Evolutionary conservation across 148 eudicot species (phyloP).

Genomic region (Spergularia marina): DNA sequence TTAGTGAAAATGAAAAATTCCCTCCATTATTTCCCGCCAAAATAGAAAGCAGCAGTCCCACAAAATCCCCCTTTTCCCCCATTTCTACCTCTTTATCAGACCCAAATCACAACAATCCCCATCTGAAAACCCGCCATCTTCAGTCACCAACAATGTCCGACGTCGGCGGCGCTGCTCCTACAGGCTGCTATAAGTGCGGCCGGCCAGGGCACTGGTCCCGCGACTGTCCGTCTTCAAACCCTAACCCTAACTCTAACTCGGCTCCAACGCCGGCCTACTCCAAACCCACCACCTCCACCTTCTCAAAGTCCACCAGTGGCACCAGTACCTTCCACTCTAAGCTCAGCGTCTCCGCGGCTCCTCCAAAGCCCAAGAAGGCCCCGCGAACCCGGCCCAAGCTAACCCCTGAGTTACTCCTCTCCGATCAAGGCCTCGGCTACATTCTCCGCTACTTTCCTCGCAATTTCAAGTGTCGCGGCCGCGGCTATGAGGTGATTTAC

Average conservation of each 20-base stretch:
- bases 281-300: slow-evolving; percentile 11
- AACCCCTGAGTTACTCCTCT: slow-evolving; percentile 70
- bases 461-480: slow-evolving; percentile 71
- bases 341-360: slow-evolving; percentile 15
- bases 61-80: too few species aligned
- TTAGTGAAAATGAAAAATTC: too few species aligned
- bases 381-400: slow-evolving; percentile 70
- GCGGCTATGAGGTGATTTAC: slow-evolving; percentile 65
- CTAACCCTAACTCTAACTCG: slow-evolving; percentile 24
- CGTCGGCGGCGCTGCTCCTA: slow-evolving; percentile 50
- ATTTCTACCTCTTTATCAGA: not conserved
- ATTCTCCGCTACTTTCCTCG: slow-evolving; percentile 72
- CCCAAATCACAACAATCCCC: not conserved
- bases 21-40: too few species aligned
- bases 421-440: slow-evolving; percentile 78
- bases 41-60: too few species aligned
- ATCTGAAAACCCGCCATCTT: too few species aligned
- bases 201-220: slow-evolving; percentile 99
- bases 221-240: slow-evolving; percentile 63
- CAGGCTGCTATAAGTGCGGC: slow-evolving; percentile 98
- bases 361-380: slow-evolving; percentile 60
- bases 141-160: slow-evolving; percentile 27
- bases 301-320: slow-evolving; percentile 1
- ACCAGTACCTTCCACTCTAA: slow-evolving; percentile 8
- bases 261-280: slow-evolving; percentile 9